Base-by-base conservation (phyloP, 345 rosid species). In the Xanthoceras sorbifolium region DNA sequence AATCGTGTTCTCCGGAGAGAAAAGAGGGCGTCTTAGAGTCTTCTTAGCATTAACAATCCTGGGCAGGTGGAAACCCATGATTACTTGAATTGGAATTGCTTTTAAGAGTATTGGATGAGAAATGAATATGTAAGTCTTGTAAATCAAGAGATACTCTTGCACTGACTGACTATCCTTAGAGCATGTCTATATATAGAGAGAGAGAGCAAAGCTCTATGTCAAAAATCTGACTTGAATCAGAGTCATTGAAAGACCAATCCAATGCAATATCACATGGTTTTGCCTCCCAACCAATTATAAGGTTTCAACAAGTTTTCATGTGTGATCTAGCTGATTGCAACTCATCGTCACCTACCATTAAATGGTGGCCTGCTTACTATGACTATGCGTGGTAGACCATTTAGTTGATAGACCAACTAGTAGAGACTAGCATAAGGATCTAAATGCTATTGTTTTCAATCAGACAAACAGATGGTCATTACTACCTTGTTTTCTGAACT, bases 201-300 rank as follows among this genome's bases (percentile, higher is more conserved):
- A 28, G 38, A n/a, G n/a, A n/a, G n/a, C n/a, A n/a, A n/a, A n/a
- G n/a, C n/a, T 55, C 28, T 3, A 31, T 25, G 22, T 22, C 23
- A 31, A 17, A 14, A 44, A 44, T 25, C 38, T 70, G 17, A 52
- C 20, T 28, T 48, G 73, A 4, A 54, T 54, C 60, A 18, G 25
- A 5, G n/a, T 54, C 60, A 54, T 18, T 26, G 11, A 9, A 20
- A 22, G 69, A 40, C 20, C 28, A 38, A 31, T 59, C 11, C 64
- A 64, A 64, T 11, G n/a, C 44, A 44, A 20, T 44, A 5, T 74
- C 80, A 67, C 77, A 78, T 72, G 77, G 67, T 14, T 57, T 20
- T 72, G 77, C 57, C 46, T 17, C n/a, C 36, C 34, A 59, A 42
- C n/a, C 8, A 67, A 7, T 23, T 4, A 57, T 72, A 67, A 44